Base-by-base conservation (phyloP, 139 green algal genomes). In the Trebouxia sp. region DNA sequence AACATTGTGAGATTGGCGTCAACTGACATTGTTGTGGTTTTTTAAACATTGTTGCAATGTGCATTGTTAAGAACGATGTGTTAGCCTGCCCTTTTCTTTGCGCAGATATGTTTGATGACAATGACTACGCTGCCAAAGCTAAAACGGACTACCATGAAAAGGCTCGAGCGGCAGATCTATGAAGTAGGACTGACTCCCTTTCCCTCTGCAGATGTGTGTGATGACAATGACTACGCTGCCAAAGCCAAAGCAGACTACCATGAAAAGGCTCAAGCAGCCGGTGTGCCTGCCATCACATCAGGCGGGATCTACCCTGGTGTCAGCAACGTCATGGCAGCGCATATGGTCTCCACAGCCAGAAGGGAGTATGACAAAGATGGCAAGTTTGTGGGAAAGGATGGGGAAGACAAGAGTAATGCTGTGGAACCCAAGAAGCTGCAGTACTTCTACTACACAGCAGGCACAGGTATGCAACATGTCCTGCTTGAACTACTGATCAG, bases 61-160 rank as follows among this genome's bases (percentile, higher is more conserved):
- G n/a, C n/a, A n/a, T n/a, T n/a, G n/a, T n/a, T n/a, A n/a, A n/a
- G n/a, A n/a, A n/a, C n/a, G n/a, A n/a, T n/a, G n/a, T n/a, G n/a
- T n/a, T n/a, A n/a, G n/a, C n/a, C n/a, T n/a, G n/a, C n/a, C n/a
- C n/a, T n/a, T n/a, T n/a, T n/a, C n/a, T n/a, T 1, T 53, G 15
- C 28, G 62, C 35, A 47, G 96, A 99, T 82, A 93, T 99, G 7
- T 98, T 93, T 62, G 96, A 99, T 79, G 96, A 99, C 84, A 84
- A 89, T 30, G 83, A 87, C 7, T 89, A 86, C 65, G 82, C 89
- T 2, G 75, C 82, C 67, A 76, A 75, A 3, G 86, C 89, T 20
- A 94, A 93, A 69, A 35, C 62, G 28, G 42, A 42, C 9, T 90
- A 93, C 32, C 76, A 89, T 42, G 75, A 84, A 11, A 70, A 85